Evolutionary conservation across 2,329 filamentous ascomycete genomes (phyloP), one percentile per base, ranked within the genome.

Genomic region (Fusarium devonianum): DNA sequence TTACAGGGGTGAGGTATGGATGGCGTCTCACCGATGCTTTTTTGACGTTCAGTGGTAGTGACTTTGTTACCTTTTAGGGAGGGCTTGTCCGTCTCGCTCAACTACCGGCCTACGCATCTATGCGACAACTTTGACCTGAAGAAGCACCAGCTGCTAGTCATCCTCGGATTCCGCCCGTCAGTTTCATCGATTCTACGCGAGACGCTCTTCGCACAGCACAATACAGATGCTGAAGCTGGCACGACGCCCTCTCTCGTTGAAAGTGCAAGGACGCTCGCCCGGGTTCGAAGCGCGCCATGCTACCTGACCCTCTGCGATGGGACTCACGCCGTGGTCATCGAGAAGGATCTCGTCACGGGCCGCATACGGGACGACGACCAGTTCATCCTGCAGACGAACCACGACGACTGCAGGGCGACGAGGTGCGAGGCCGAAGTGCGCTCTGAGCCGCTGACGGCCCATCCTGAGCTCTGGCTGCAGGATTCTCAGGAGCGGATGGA

Each of bases 371-470:
- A 69, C 1, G 78, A 76, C 3, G 65, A 66, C 1, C 69, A 75
- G 2, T 85, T 86, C 60, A 76, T 85, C 26, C 73, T 78, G 3
- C 74, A 76, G 9, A 84, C 82, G 1, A 86, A 86, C 61, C 79
- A 82, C 62, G 81, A 86, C 49, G 61, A 67, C 18, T 28, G 63
- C 12, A 33, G 57, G 8, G 26, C 44, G 7, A 39, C 17, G 13
- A 48, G 14, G 23, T 39, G 14, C 23, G 37, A 13, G n/a, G 35
- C 25, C 5, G 32, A 40, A 12, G 14, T 18, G 10, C 16, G 49
- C 2, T 23, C 36, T 10, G 12, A 34, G 17, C 30, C 47, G 4
- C 11, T 47, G 18, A 21, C 30, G 1, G 42, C 50, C 1, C 50
- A 51, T 16, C 44, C 39, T 4, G 46, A 51, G 5, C 28, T 45